phyloP scores from a whole-genome alignment of 495 filamentous ascomycete species.

The Penicillium dipodomyicola region DNA sequence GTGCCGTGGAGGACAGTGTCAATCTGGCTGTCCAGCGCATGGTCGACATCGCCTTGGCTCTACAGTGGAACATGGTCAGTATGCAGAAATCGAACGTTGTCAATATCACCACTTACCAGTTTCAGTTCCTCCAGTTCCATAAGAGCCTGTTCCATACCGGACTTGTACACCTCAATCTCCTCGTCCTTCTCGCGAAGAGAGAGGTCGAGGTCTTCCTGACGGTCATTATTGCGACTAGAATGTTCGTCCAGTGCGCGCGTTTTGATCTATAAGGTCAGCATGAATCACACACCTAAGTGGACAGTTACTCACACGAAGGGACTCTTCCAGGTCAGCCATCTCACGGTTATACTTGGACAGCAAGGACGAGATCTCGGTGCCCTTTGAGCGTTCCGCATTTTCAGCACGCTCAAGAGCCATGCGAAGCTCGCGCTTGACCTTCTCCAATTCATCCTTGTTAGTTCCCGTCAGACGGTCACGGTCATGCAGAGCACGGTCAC shows the following conservation, averaged over 20 bases:
- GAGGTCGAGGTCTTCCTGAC: conserved; percentile 79
- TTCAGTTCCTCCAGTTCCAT: conserved; percentile 85
- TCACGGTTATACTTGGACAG: conserved; percentile 94
- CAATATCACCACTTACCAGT: conserved; percentile 35
- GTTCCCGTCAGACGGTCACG: conserved; percentile 79
- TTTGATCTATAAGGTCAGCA: conserved; percentile 58
- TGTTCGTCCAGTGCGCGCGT: conserved; percentile 83
- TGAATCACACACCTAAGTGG: background rate
- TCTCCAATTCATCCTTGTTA: conserved; percentile 92
- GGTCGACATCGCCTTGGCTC: conserved; percentile 71
- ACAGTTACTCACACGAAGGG: conserved; percentile 57
- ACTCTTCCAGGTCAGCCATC: conserved; percentile 92
- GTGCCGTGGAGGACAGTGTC: conserved; percentile 82
- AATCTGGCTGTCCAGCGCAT: conserved; percentile 83
- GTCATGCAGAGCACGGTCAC: conserved; percentile 92
- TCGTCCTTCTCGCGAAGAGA: conserved; percentile 90
- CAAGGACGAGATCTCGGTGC: conserved; percentile 89
- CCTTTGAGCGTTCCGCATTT: conserved; percentile 88
- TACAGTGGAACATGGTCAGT: conserved; percentile 16
- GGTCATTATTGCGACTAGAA: conserved; percentile 70
- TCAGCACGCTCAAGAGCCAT: conserved; percentile 91
- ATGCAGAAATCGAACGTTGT: background rate
- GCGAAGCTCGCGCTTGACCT: conserved; percentile 92
- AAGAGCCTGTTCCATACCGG: conserved; percentile 92
- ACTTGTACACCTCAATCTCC: conserved; percentile 94